Base-by-base conservation (phyloP, 306 rosid genomes). In the Hippophae rhamnoides region DNA sequence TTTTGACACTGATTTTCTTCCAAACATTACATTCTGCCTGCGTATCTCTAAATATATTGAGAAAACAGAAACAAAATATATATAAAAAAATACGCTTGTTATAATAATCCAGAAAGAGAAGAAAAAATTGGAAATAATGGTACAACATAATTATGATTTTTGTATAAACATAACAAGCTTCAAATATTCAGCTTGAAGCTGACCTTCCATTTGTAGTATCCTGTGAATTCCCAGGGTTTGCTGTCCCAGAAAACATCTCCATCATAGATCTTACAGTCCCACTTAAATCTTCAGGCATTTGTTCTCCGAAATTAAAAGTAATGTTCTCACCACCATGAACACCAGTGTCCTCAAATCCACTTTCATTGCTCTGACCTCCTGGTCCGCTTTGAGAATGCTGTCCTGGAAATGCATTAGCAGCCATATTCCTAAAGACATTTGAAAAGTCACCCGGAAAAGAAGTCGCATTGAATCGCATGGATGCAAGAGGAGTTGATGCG, bases 211-310 rank as follows among this genome's bases (percentile, higher is more conserved):
- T 59, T 5, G 23, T 43, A 10, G 76, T 72, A 67, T 85, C 82
- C 38, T 76, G 83, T 43, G 76, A 67, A 61, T 81, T 82, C 38
- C 76, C 81, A 0, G 54, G 72, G 31, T 81, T 52, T 9, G 69
- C 74, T 54, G 65, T 60, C 62, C 90, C 84, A 4, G 89, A 68
- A 13, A 85, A 79, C 86, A 87, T 79, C 58, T 80, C 86, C 89
- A 87, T 81, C 75, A 85, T 54, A 46, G 86, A 74, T 64, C 84
- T 77, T 53, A 92, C 61, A 52, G 84, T 81, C 13, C 92, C 89
- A 2, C 77, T 13, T 48, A 92, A 47, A 5, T 81, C 83, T 79
- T 76, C 86, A 5, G 94, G 90, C 71, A 87, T 74, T 63, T 82
- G 80, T 1, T 76, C 82, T 23, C 80, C 89, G 14, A 85, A 41